Base-by-base conservation (phyloP, 371 early-diverging fungal species). In the Syncephalastrum monosporum region DNA sequence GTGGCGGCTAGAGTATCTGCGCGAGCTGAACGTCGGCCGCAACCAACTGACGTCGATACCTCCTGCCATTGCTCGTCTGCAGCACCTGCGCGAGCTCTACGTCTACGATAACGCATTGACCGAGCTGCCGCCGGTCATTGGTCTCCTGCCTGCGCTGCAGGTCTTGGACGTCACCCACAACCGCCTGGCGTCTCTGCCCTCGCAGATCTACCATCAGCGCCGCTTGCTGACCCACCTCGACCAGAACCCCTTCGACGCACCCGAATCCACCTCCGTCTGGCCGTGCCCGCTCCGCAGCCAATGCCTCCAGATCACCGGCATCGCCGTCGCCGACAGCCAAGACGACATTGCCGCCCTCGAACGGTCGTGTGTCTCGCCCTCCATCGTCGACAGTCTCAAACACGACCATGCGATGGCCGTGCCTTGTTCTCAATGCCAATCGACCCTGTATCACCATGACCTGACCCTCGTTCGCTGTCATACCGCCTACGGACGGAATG, bases 91-190 rank as follows among this genome's bases (percentile, higher is more conserved):
- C 65, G 96, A 96, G 59, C 82, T 99, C 5, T 77, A 91, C 61
- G 53, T 98, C 29, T 95, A 94, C 69, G 93, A 97, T 74, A 99
- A 99, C 70, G 75, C 84, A 53, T 67, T 99, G 14, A 73, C 83
- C 4, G 82, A 75, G 14, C 64, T 99, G 42, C 99, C 99, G 3
- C 72, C 82, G 25, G 97, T 97, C 65, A 72, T 84, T 3, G 79
- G 75, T 10, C 49, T 54, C 14, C 53, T 84, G 25, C 57, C 53
- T 23, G 33, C 64, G 3, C 59, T 90, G 41, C 49, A 57, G 19
- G 75, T 82, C 10, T 55, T 90, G 45, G 85, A 87, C 65, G 49
- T 87, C 27, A 77, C 85, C 4, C 60, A 72, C 25, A 90, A 90
- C 63, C 65, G 64, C 13, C 57, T 88, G 33, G 56, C 55, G 15